Evolutionary conservation across 129 eudicot species (phyloP), one percentile per base, ranked within the genome.

Genomic region (Daucus carota): DNA sequence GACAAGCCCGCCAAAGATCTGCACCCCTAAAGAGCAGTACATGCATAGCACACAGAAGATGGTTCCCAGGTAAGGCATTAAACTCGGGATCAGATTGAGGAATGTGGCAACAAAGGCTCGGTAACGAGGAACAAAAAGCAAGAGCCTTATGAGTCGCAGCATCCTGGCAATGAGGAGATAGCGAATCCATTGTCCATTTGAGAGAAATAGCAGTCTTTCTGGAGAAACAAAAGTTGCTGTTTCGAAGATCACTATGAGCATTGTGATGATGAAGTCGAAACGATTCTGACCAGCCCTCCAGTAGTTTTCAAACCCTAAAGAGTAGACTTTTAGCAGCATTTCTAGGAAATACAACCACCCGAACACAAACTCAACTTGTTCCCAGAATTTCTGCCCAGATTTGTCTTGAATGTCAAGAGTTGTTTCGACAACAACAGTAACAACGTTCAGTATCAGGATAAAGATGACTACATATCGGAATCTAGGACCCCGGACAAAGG

Each of bases 171-270:
- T 90, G 60, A 94, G 88, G 83, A 95, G 99, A 91, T 95, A 95
- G 29, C 99, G 99, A 70, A 95, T 91, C 99, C 98, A 94, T 88
- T 94, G 97, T 48, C 97, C 98, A 81, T 89, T 89, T 59, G 99
- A 86, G 74, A 94, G 92, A 80, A 94, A 94, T 16, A 90, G 82
- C 28, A 77, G 76, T 34, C 73, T 89, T 54, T 81, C 22, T 26
- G 97, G 97, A 67, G 97, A 80, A 28, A 85, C 31, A 66, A 89
- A 91, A 75, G 99, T 91, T 44, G 93, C 72, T 70, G 99, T 94
- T 94, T 94, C 99, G 70, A 97, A 93, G 43, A 91, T 84, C 81
- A 94, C 99, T 86, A 94, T 94, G 45, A 94, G 93, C 96, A 89
- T 87, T 31, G 99, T 94, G 84, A 94, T 84, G 34, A 91, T n/a